Evolutionary conservation across 805 yeast species (phyloP), one percentile per base, ranked within the genome.

Genomic region (Metschnikowia vanudenii): DNA sequence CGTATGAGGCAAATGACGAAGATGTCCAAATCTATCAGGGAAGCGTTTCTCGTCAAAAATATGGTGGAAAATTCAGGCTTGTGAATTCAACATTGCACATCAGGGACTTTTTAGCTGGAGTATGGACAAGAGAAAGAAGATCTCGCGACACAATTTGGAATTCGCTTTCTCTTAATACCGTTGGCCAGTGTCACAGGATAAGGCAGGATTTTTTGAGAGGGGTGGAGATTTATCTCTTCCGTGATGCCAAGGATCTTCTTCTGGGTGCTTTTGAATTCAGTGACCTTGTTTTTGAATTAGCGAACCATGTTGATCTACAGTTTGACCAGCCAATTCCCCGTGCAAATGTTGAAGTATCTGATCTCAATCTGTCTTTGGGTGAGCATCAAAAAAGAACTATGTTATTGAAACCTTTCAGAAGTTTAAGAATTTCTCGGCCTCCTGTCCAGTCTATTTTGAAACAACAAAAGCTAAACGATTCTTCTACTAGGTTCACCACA

Each of bases 231-330:
- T 38, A 16, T 17, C 33, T 38, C 17, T 38, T 38, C 12, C 30
- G 22, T 9, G 41, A 38, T 28, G 41, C 41, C 33, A 16, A 26
- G n/a, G 17, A 29, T 26, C n/a, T 38, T 28, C 22, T 38, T 28
- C 26, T 18, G 11, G 22, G 33, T n/a, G 30, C 13, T 5, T 13
- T n/a, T 24, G n/a, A 28, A 3, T 38, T 38, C 34, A 28, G 41
- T n/a, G 41, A 38, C 4, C 8, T 26, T 14, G 17, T 26, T 17
- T 32, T 38, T 13, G 41, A 38, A 4, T 38, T 38, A 7, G 41
- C 33, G 13, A 38, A 38, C 14, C 18, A 20, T 5, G 7, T 5
- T 20, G 24, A 20, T 20, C 7, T 20, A 20, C 24, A 20, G 24
- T 7, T 7, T 20, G 24, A 20, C 24, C 24, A 5, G n/a, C n/a